Evolutionary conservation across 2,329 filamentous ascomycete species (phyloP).

Genomic region (Zasmidium cellare): DNA sequence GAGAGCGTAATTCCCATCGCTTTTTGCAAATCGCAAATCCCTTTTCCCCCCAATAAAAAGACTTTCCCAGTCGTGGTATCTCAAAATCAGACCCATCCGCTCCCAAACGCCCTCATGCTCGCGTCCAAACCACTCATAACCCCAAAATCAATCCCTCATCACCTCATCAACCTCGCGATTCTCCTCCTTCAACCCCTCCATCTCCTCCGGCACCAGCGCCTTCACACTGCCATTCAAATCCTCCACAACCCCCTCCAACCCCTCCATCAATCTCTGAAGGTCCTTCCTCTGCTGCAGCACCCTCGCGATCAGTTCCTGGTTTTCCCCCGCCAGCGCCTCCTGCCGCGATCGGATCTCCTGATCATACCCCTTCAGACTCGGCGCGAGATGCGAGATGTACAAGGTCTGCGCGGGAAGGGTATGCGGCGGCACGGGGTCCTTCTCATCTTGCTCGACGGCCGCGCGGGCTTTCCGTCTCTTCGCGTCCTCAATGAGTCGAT

Average conservation of each 20-base stretch:
- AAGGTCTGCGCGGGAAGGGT: conserved; percentile 58
- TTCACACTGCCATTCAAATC: conserved; percentile 56
- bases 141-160: conserved; percentile 15
- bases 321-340: conserved; percentile 51
- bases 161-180: conserved; percentile 32
- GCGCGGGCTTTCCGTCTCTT: conserved; percentile 51
- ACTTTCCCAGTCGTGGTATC: not conserved
- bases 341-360: conserved; percentile 52
- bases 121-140: not conserved
- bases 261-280: conserved; percentile 55
- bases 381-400: conserved; percentile 59
- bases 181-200: conserved; percentile 32
- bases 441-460: conserved; percentile 37
- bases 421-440: conserved; percentile 53
- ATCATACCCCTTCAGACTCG: conserved; percentile 55
- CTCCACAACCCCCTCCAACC: conserved; percentile 56
- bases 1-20: not conserved
- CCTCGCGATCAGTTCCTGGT: conserved; percentile 52
- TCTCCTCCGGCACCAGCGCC: conserved; percentile 36
- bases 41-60: not conserved
- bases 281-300: conserved; percentile 57
- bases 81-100: not conserved
- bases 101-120: not conserved
- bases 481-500: conserved; percentile 60
- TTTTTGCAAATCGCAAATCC: not conserved